Conservation (phyloP, 805 yeast genomes). For the Yueomyces sinensis region DNA sequence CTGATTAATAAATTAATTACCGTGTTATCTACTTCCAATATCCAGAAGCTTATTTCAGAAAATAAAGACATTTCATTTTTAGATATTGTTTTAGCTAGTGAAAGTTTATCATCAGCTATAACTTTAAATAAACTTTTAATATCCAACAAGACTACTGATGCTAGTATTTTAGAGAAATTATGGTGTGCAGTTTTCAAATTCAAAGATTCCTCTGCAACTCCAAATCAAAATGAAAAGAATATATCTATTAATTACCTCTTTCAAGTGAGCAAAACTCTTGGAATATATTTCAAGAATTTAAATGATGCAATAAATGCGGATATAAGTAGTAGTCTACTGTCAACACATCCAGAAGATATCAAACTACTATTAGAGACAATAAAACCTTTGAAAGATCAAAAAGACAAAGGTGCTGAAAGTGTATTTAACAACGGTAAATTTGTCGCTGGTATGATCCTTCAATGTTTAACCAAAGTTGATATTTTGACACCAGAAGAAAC, state of each 20-base stretch:
- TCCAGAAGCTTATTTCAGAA: slow-evolving; percentile 3
- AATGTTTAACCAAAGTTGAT: slow-evolving; percentile 2
- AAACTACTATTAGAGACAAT: slow-evolving; percentile 8
- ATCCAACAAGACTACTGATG: slow-evolving; percentile 2
- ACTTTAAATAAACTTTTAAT: slow-evolving; percentile 17
- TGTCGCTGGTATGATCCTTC: slow-evolving; percentile 17
- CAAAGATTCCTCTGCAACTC: slow-evolving; percentile 3
- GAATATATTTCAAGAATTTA: slow-evolving; percentile 14
- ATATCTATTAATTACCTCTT: slow-evolving; percentile 13
- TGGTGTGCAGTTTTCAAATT: slow-evolving; percentile 16
- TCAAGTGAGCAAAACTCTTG: slow-evolving; percentile 20
- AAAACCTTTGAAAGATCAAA: slow-evolving; percentile 5
- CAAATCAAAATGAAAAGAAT: slow-evolving; percentile 1
- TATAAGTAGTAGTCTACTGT: slow-evolving; percentile 3
- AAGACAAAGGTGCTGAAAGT: slow-evolving; percentile 16
- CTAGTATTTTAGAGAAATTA: slow-evolving; percentile 4
- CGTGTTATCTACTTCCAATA: slow-evolving; percentile 15
- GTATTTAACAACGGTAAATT: slow-evolving; percentile 19
- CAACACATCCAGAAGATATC: slow-evolving; percentile 5
- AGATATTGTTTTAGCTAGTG: slow-evolving; percentile 8
- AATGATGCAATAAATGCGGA: background rate
- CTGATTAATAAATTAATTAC: slow-evolving; percentile 17
- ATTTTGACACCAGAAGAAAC: slow-evolving; percentile 7
- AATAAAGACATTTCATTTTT: slow-evolving; percentile 3
- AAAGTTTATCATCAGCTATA: slow-evolving; percentile 15